phyloP scores from a whole-genome alignment of 352 stramenopile species.

The Pythium aristosporum region DNA sequence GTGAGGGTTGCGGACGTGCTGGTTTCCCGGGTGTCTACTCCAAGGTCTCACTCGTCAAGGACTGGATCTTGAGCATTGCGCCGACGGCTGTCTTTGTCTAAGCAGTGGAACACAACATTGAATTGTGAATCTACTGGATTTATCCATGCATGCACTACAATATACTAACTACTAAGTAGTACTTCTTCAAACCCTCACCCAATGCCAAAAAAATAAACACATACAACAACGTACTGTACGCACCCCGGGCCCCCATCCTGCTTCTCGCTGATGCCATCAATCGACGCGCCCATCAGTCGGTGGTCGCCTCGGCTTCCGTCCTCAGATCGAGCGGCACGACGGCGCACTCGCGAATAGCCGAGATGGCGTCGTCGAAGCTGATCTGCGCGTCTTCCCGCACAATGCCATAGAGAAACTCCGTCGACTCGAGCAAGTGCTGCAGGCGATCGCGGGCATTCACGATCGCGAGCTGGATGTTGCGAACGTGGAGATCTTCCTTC shows the following conservation, averaged over 20 bases:
- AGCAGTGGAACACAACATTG: background rate
- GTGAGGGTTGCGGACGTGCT: slow-evolving; percentile 40
- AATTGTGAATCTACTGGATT: background rate
- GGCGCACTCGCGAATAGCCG: slow-evolving; percentile 42
- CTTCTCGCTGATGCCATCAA: background rate
- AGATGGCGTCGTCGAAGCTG: slow-evolving; percentile 61
- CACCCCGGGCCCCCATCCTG: background rate
- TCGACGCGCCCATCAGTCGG: background rate
- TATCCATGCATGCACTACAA: background rate
- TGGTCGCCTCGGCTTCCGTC: background rate
- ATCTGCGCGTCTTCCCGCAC: slow-evolving; percentile 61
- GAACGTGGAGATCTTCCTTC: slow-evolving; percentile 51
- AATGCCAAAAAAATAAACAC: too few relatives aligned
- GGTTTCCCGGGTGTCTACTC: slow-evolving; percentile 53
- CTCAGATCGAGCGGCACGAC: slow-evolving; percentile 13
- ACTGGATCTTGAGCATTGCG: slow-evolving; percentile 41
- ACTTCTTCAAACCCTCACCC: too few relatives aligned
- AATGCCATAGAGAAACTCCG: slow-evolving; percentile 65
- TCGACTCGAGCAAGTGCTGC: slow-evolving; percentile 59
- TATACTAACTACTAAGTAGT: too few relatives aligned
- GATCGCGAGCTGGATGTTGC: slow-evolving; percentile 71
- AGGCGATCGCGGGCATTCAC: slow-evolving; percentile 71
- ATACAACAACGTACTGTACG: too few relatives aligned
- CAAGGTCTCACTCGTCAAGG: slow-evolving; percentile 34
- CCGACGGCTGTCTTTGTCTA: slow-evolving; percentile 7